Conservation (phyloP, 352 stramenopile species). For the Pilasporangium apinafurcum region DNA sequence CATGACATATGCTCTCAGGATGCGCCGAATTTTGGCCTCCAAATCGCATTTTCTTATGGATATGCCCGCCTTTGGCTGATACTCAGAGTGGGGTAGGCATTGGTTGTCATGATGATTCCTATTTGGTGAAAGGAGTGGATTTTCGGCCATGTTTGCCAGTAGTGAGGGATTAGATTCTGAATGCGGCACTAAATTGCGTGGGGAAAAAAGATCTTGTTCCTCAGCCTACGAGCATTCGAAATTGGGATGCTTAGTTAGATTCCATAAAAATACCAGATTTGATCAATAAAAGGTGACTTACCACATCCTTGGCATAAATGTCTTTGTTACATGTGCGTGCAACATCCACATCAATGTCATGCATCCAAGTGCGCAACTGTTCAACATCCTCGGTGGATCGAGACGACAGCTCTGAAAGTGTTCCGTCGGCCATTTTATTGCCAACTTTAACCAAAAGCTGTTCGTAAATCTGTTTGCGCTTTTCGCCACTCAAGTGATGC, state of each 20-base stretch:
- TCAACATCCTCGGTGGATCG: conserved; percentile 31
- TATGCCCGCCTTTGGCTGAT: no score
- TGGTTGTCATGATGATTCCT: no score
- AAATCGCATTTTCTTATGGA: conserved; percentile 10
- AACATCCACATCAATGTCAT: conserved; percentile 81
- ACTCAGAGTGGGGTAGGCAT: conserved; percentile 1
- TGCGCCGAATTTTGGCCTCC: conserved; percentile 65
- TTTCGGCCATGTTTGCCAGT: no score
- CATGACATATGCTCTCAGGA: conserved; percentile 73
- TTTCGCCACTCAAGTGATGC: conserved; percentile 38
- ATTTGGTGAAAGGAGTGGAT: no score
- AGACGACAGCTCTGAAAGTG: conserved; percentile 2
- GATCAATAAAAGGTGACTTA: conserved; percentile 2
- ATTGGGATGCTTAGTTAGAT: no score
- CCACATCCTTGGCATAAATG: conserved; percentile 29
- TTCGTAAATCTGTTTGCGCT: conserved; percentile 51
- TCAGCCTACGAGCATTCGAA: conserved; percentile 3
- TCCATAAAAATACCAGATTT: no score
- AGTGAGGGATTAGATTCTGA: no score
- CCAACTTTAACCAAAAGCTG: conserved; percentile 55
- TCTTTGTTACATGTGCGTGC: conserved; percentile 61
- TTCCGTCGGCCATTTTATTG: conserved; percentile 23
- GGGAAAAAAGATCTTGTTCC: no score
- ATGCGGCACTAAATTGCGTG: no score
- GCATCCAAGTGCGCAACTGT: conserved; percentile 62